Base-by-base conservation (phyloP, 192 early-diverging fungal genomes). In the Coemansia sp. region DNA sequence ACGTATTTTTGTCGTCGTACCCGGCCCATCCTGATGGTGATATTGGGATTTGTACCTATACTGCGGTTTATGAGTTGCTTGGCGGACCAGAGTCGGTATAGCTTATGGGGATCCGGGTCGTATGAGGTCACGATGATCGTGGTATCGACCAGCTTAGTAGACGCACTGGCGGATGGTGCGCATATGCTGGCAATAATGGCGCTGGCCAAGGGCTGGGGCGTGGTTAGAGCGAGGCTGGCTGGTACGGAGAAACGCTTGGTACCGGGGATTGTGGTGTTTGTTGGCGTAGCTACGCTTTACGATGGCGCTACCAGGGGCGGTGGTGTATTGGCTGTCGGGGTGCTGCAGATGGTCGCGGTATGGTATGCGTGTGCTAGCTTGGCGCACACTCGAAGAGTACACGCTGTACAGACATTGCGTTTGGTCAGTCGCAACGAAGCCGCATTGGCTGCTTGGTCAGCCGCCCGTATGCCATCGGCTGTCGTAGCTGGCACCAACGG, bases 151-250 rank as follows among this genome's bases (percentile, higher is more conserved):
- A 81, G 79, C 17, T 71, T 81, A 12, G 79, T 81, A 2, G 79
- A 81, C 35, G 79, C 79, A 0, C 54, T 81, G 56, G 79, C 79
- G 0, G 79, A 76, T 18, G 79, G 64, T 17, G 71, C 79, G 1
- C 79, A 81, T 6, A 18, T 76, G 32, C 61, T 73, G 7, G 67
- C 54, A 15, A 36, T 81, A 3, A 61, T 81, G 71, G 74, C 79
- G 17, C 54, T 81, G 53, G 64, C 71, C 38, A 81, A 81, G 65
- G 79, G 79, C 38, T 81, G 79, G 79, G 79, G 79, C 51, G 74
- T 81, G 0, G 79, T 81, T 35, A 64, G 79, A 4, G 66, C 74
- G 32, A 51, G 73, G 22, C 71, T 81, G 60, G 79, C 73, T 0
- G 79, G 79, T 9, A 28, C 70, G 9, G 79, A 81, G 61, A 81